phyloP scores from a whole-genome alignment of 73 alveolate genomes.

The Loxodes magnus region DNA sequence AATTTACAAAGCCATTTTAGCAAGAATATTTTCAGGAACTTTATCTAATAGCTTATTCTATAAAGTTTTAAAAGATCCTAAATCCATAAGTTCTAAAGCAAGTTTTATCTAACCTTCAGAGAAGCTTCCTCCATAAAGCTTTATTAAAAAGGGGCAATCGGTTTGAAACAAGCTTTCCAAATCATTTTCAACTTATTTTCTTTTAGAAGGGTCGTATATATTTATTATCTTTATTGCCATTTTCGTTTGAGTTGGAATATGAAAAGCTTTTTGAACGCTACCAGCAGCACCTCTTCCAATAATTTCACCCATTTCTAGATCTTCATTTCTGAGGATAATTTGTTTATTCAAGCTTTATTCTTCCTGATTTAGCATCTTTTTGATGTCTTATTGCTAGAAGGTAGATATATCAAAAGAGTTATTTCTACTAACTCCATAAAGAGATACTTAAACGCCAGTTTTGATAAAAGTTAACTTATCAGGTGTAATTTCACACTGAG shows the following conservation, averaged over 20 bases:
- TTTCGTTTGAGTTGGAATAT: conserved; percentile 48
- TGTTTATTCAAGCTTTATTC: no score
- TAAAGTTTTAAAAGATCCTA: conserved; percentile 63
- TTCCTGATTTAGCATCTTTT: no score
- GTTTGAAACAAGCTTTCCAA: conserved; percentile 70
- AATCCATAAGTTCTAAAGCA: conserved; percentile 85
- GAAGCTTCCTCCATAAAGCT: conserved; percentile 88
- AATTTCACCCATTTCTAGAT: conserved; percentile 37
- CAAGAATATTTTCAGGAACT: conserved; percentile 67
- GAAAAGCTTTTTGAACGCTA: conserved; percentile 60
- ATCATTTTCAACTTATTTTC: conserved; percentile 90
- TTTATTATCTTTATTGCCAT: conserved; percentile 80
- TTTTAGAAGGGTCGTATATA: conserved; percentile 81
- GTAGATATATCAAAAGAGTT: no score
- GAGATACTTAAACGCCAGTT: no score
- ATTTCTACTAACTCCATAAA: no score
- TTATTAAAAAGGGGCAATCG: conserved; percentile 71
- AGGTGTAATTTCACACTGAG: no score
- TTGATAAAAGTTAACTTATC: no score
- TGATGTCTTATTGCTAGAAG: no score
- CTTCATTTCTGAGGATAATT: conserved; percentile 16
- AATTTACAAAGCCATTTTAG: conserved; percentile 64
- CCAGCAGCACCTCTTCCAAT: conserved; percentile 72
- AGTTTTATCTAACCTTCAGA: conserved; percentile 89
- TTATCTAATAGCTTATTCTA: conserved; percentile 39